Conservation (phyloP, 2,329 filamentous ascomycete species). For the Claviceps digitariae region DNA sequence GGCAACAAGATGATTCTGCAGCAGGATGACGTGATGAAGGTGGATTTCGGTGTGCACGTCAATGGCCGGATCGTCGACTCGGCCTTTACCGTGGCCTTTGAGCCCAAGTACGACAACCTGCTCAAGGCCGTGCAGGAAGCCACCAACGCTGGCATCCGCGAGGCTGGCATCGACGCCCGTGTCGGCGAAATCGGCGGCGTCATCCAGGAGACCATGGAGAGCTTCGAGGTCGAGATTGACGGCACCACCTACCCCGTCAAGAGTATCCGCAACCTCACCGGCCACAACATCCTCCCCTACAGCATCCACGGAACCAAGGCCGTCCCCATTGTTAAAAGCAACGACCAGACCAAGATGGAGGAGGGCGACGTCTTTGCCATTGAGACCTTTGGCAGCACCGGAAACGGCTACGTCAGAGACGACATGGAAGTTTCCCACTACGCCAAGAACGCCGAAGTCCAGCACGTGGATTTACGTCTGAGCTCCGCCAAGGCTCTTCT, state of each 20-base stretch:
- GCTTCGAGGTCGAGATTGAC: constrained; percentile 75
- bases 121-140: constrained; percentile 61
- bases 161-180: constrained; percentile 84
- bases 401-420: constrained; percentile 75
- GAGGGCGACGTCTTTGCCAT: constrained; percentile 93
- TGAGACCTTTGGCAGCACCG: constrained; percentile 90
- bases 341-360: constrained; percentile 91
- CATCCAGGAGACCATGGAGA: constrained; percentile 89
- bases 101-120: constrained; percentile 61
- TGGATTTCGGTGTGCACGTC: constrained; percentile 72
- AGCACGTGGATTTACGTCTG: constrained; percentile 62
- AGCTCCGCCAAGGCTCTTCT: constrained; percentile 75
- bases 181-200: constrained; percentile 72
- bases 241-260: constrained; percentile 70
- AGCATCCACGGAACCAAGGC: constrained; percentile 88
- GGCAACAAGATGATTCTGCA: constrained; percentile 67
- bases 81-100: constrained; percentile 67
- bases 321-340: constrained; percentile 82
- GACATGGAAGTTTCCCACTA: constrained; percentile 89
- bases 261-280: constrained; percentile 74
- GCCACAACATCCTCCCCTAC: constrained; percentile 81
- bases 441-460: constrained; percentile 57
- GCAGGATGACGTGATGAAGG: constrained; percentile 65
- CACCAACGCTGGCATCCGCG: constrained; percentile 68
- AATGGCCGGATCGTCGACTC: constrained; percentile 71